phyloP scores from a whole-genome alignment of 371 early-diverging fungal genomes.

The Haplosporangium sp. region DNA sequence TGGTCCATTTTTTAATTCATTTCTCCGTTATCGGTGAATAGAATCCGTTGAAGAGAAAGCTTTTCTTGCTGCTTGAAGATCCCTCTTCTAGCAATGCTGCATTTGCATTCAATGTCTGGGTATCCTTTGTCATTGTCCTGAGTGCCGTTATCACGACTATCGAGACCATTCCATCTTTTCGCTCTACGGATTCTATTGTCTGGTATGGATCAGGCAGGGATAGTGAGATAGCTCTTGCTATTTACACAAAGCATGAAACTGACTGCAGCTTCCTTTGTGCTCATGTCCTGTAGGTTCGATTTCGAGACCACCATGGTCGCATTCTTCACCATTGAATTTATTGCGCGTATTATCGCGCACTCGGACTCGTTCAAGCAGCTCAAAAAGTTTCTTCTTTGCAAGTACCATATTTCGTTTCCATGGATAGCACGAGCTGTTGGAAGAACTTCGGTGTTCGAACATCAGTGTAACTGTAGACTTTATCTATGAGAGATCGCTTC shows the following conservation, averaged over 20 bases:
- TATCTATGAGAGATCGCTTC: neutral
- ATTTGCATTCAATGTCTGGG: slow-evolving; percentile 79
- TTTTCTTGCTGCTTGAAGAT: slow-evolving; percentile 78
- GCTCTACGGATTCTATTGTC: slow-evolving; percentile 67
- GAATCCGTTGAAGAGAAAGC: slow-evolving; percentile 66
- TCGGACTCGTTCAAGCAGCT: slow-evolving; percentile 71
- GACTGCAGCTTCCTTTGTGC: neutral
- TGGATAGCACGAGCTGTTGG: neutral
- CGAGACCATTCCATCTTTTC: slow-evolving; percentile 87
- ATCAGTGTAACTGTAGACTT: neutral
- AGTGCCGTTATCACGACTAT: slow-evolving; percentile 85
- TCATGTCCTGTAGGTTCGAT: slow-evolving; percentile 65
- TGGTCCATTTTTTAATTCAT: neutral
- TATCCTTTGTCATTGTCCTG: slow-evolving; percentile 79
- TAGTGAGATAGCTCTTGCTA: no score
- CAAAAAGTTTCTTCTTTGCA: slow-evolving; percentile 59
- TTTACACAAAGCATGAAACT: neutral
- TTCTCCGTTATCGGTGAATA: slow-evolving; percentile 1
- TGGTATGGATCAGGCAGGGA: slow-evolving; percentile 58
- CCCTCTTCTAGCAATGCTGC: slow-evolving; percentile 78
- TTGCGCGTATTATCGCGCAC: slow-evolving; percentile 77
- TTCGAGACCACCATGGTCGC: slow-evolving; percentile 82
- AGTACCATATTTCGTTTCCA: slow-evolving; percentile 3
- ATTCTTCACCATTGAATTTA: slow-evolving; percentile 82
- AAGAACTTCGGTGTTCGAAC: neutral